Evolutionary conservation across 2,329 filamentous ascomycete genomes (phyloP).

Genomic region (Drechslera avenae): DNA sequence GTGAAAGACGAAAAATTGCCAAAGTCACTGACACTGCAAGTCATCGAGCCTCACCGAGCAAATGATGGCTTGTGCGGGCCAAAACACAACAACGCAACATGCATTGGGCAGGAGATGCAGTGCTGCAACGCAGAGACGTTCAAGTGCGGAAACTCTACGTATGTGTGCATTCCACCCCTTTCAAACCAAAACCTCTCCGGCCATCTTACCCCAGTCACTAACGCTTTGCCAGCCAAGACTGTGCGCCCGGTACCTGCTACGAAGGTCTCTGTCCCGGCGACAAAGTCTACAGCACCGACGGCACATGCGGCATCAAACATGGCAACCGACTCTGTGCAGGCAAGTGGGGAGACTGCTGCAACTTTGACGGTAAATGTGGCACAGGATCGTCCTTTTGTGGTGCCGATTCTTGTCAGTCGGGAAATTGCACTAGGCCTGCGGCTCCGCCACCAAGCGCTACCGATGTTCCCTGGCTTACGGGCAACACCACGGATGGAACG

Average conservation of each 20-base stretch:
- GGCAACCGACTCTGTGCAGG: conserved; percentile 13
- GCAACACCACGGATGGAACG: conserved; percentile 19
- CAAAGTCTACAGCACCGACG: conserved; percentile 12
- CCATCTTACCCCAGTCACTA: no score
- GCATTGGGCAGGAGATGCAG: conserved; percentile 31
- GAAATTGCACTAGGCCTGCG: conserved; percentile 15
- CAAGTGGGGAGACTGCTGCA: conserved; percentile 20
- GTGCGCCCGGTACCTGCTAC: conserved; percentile 39
- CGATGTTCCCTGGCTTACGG: not conserved
- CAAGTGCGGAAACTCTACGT: conserved; percentile 6
- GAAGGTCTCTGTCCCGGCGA: conserved; percentile 39
- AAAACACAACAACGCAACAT: conserved; percentile 40
- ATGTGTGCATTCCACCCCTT: no score
- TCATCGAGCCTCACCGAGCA: not conserved
- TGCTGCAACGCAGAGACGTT: conserved; percentile 17
- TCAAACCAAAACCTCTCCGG: no score
- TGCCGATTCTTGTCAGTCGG: conserved; percentile 11
- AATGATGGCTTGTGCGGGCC: conserved; percentile 38
- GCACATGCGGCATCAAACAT: conserved; percentile 15
- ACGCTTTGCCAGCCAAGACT: conserved; percentile 33
- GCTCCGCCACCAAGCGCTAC: not conserved
- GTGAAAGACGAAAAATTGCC: not conserved
- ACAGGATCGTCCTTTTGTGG: conserved; percentile 17
- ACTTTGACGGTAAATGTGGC: conserved; percentile 7
- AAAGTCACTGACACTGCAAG: not conserved